These are phyloP conservation scores for Sporisorium iseilematis-ciliati DNA, from an alignment of 1,284 basidiomycete genomes.

Conservation along the genomic window DNA sequence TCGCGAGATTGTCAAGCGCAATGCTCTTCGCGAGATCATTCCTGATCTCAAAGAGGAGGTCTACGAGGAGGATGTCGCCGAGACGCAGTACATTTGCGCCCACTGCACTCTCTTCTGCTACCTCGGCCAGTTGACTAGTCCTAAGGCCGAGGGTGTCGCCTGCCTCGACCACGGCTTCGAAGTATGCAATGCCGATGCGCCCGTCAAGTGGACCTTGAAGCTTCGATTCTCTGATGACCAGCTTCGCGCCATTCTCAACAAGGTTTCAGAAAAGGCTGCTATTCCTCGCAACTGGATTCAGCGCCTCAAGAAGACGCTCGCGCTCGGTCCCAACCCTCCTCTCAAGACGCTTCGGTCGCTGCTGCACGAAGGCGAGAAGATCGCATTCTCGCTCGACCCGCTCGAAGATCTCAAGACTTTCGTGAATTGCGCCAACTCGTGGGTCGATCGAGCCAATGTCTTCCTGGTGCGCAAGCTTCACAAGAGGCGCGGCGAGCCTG, in stretches of 20 bases:
- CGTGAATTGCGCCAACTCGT: conserved; percentile 82
- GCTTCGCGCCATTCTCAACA: conserved; percentile 70
- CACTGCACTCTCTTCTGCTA: conserved; percentile 96
- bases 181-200: conserved; percentile 78
- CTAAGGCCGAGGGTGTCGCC: conserved; percentile 77
- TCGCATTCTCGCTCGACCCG: conserved; percentile 81
- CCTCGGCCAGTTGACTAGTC: conserved; percentile 82
- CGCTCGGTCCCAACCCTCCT: conserved; percentile 75
- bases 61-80: conserved; percentile 83
- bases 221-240: conserved; percentile 86
- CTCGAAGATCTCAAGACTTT: conserved; percentile 81
- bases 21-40: conserved; percentile 72
- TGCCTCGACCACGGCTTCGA: conserved; percentile 87
- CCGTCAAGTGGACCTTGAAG: conserved; percentile 77
- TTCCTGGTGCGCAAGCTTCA: conserved; percentile 73
- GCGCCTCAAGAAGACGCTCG: conserved; percentile 79
- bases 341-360: conserved; percentile 82
- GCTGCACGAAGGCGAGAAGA: conserved; percentile 86
- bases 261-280: conserved; percentile 76
- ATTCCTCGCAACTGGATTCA: conserved; percentile 81
- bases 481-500: conserved; percentile 43
- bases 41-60: conserved; percentile 77
- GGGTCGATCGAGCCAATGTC: conserved; percentile 77
- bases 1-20: conserved; percentile 81
- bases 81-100: conserved; percentile 94